phyloP scores from a whole-genome alignment of 1,284 basidiomycete genomes.

The Hypsizygus ulmarius region DNA sequence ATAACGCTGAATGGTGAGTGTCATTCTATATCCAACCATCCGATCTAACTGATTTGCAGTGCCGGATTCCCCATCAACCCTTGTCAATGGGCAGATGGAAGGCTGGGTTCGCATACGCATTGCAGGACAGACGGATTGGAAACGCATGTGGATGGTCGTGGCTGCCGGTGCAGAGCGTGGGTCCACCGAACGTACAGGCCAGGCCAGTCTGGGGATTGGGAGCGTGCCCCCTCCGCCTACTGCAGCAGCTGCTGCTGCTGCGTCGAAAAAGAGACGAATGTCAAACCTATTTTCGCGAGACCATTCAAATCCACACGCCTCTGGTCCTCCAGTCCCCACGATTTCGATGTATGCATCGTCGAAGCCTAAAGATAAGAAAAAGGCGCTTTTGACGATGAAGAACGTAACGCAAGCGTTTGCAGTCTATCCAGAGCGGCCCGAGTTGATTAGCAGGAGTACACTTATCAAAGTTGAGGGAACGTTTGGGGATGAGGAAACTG shows the following conservation, averaged over 20 bases:
- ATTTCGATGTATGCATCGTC: conserved; percentile 59
- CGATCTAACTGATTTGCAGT: conserved; percentile 39
- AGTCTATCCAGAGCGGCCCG: conserved; percentile 94
- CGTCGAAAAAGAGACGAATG: conserved; percentile 58
- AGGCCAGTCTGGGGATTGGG: conserved; percentile 10
- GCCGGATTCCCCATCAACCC: conserved; percentile 62
- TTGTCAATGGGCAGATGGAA: conserved; percentile 78
- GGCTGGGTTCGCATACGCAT: conserved; percentile 92
- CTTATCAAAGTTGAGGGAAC: conserved; percentile 86
- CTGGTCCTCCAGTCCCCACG: conserved; percentile 40
- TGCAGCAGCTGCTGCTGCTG: conserved; percentile 16
- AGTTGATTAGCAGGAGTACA: conserved; percentile 82
- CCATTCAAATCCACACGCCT: conserved; percentile 20
- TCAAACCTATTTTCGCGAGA: conserved; percentile 63
- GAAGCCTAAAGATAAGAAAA: conserved; percentile 71
- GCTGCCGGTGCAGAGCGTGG: conserved; percentile 40
- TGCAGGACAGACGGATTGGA: conserved; percentile 96
- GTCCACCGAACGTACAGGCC: conserved; percentile 11
- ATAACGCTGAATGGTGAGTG: conserved; percentile 54
- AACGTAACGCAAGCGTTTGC: conserved; percentile 75
- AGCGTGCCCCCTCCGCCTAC: conserved; percentile 17
- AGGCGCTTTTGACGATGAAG: conserved; percentile 55
- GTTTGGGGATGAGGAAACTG: conserved; percentile 75
- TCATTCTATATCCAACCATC: not conserved
- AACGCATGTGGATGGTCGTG: conserved; percentile 86